phyloP scores from a whole-genome alignment of 2,329 filamentous ascomycete genomes.

The Hymenotorrendiella dingleyae region DNA sequence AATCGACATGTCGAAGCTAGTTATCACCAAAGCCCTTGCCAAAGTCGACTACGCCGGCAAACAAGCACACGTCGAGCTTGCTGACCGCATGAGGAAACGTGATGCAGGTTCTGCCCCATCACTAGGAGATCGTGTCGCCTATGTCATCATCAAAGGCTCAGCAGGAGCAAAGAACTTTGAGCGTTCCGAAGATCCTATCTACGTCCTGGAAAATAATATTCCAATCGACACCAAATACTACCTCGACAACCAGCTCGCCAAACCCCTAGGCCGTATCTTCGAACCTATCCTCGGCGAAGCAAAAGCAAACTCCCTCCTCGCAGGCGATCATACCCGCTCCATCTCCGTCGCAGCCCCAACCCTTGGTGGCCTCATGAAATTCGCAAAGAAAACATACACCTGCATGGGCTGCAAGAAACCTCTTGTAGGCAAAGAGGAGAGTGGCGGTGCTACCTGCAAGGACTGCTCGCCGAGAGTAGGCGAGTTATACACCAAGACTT shows the following conservation, averaged over 20 bases:
- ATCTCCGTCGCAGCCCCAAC: constrained; percentile 89
- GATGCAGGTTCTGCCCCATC: constrained; percentile 90
- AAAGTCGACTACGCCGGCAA: constrained; percentile 87
- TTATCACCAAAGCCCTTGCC: constrained; percentile 94
- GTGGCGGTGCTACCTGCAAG: constrained; percentile 77
- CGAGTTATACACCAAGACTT: constrained; percentile 87
- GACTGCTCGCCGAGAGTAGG: constrained; percentile 80
- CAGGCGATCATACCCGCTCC: constrained; percentile 89
- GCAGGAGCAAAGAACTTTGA: constrained; percentile 92
- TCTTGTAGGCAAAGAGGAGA: constrained; percentile 71
- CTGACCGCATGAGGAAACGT: constrained; percentile 93
- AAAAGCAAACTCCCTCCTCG: constrained; percentile 78
- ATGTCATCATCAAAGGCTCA: constrained; percentile 93
- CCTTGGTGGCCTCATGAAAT: constrained; percentile 95
- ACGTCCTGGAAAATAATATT: constrained; percentile 93
- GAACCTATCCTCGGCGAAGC: constrained; percentile 95
- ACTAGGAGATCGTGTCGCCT: constrained; percentile 92
- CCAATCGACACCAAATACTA: constrained; percentile 99
- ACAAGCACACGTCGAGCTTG: constrained; percentile 93
- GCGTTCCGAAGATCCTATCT: constrained; percentile 94
- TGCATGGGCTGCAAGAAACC: constrained; percentile 99
- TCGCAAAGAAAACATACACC: constrained; percentile 93
- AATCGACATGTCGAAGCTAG: constrained; percentile 97
- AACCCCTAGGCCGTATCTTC: constrained; percentile 91
- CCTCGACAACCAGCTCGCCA: constrained; percentile 94